Percentiles rank a stretch among this genome's conserved stretches.
Conservation (phyloP, 331 rosid genomes). For the Quercus tomentella region DNA sequence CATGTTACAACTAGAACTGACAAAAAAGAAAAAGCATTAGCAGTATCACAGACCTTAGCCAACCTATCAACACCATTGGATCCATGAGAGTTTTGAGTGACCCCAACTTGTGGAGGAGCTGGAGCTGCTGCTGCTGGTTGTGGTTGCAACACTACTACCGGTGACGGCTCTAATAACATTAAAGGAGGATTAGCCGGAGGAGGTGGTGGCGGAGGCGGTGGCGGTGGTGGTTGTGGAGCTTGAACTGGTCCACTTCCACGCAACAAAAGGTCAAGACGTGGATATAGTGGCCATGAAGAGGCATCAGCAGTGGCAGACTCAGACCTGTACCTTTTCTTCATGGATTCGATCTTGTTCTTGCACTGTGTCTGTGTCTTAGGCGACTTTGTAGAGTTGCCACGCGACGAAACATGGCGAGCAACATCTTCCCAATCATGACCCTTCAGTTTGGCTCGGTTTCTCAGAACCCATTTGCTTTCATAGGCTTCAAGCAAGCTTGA, state of each 20-base stretch:
- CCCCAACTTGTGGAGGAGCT: slow-evolving; percentile 30
- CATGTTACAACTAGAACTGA: background rate
- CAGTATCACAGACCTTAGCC: slow-evolving; percentile 51
- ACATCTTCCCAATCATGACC: slow-evolving; percentile 97
- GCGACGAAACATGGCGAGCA: slow-evolving; percentile 61
- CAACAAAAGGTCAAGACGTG: slow-evolving; percentile 67
- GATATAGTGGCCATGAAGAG: slow-evolving; percentile 79
- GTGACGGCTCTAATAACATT: slow-evolving; percentile 49
- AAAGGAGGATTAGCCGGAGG: slow-evolving; percentile 30
- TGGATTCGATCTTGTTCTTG: slow-evolving; percentile 97
- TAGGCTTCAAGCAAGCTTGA: slow-evolving; percentile 83
- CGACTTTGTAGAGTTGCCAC: slow-evolving; percentile 55
- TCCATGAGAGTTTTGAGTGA: slow-evolving; percentile 66
- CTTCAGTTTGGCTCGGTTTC: slow-evolving; percentile 89
- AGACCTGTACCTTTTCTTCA: slow-evolving; percentile 88
- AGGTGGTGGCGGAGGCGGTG: slow-evolving; percentile 9
- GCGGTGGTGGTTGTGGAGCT: background rate
- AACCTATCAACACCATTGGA: slow-evolving; percentile 67
- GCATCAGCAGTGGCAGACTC: slow-evolving; percentile 68
- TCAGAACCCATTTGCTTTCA: slow-evolving; percentile 76
- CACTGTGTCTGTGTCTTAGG: slow-evolving; percentile 93
- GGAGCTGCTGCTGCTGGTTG: slow-evolving; percentile 20
- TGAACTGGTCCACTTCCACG: slow-evolving; percentile 60
- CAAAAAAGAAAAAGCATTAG: background rate
- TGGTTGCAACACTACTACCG: slow-evolving; percentile 14